Evolutionary conservation across 768 basidiomycete species (phyloP), one percentile per base, ranked within the genome.

Genomic region (Pulveroboletus sp.): DNA sequence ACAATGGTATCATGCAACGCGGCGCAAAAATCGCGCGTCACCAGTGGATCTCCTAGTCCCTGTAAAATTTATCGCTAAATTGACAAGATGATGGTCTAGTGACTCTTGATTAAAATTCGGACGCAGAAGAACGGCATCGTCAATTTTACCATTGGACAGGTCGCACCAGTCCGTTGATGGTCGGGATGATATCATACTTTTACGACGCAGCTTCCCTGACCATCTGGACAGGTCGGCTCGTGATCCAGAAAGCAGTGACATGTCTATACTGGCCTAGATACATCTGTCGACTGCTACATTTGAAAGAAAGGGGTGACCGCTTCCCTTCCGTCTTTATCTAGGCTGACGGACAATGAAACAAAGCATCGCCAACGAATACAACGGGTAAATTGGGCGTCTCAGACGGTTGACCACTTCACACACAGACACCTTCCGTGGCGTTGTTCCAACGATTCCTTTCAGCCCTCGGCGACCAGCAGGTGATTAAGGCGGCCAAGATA

Each of bases 71-170:
- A 43, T 47, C 37, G 12, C 20, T 6, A 17, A n/a, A 27, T 21
- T 19, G 53, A 48, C 29, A 41, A 40, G 43, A 51, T 21, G 29
- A 23, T 10, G 5, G 33, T 39, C 19, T 23, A 3, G 17, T 14
- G n/a, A 17, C 21, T 19, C 35, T 14, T 12, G 31, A 19, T 12
- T 36, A 37, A 37, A 19, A 21, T n/a, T 25, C 19, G 17, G 29
- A 7, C 32, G 29, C 47, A 23, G 39, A n/a, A 23, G 37, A 36
- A 47, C 7, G 12, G 2, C 27, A 33, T 38, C 51, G 59, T 21
- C 21, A 50, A 51, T 23, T 49, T 53, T 57, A n/a, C 46, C 24
- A 57, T 61, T 60, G 55, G 55, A 27, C 25, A 43, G 27, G 23
- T 27, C 5, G 9, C 25, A 9, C 25, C 5, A 27, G 27, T 9